A percentile compares a stretch with the other conserved stretches of the same genome.
phyloP scores from a whole-genome alignment of 1,139 yeast genomes.

The Yamadazyma friedrichii region DNA sequence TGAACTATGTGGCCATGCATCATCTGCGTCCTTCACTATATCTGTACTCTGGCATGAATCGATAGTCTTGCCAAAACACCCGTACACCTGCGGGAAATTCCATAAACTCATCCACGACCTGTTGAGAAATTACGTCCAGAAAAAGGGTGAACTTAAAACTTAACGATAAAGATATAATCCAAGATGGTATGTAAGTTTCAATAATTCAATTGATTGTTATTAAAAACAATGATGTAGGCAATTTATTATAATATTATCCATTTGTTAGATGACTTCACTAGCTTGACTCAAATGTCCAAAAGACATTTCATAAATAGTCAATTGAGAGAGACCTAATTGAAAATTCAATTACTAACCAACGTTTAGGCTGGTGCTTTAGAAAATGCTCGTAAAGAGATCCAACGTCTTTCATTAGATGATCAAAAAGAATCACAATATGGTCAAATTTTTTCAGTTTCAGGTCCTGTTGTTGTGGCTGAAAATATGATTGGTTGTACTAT shows the following conservation, averaged over 20 bases:
- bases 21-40: too few species aligned
- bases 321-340: background rate
- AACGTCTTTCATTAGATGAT: slow-evolving; percentile 81
- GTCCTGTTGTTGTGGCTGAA: slow-evolving; percentile 97
- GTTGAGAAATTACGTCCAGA: slow-evolving; percentile 3
- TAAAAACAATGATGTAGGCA: background rate
- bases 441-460: slow-evolving; percentile 88
- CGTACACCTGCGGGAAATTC: slow-evolving; percentile 4
- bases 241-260: too few species aligned
- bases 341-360: slow-evolving; percentile 13
- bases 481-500: slow-evolving; percentile 99
- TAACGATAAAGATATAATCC: background rate
- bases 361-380: slow-evolving; percentile 91
- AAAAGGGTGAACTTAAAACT: slow-evolving; percentile 2
- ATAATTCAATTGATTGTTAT: background rate
- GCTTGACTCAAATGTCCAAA: too few species aligned
- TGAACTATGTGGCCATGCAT: background rate
- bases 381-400: slow-evolving; percentile 92
- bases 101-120: slow-evolving; percentile 2
- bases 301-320: too few species aligned
- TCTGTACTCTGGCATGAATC: too few species aligned
- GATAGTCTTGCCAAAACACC: background rate
- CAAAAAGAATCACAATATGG: slow-evolving; percentile 79
- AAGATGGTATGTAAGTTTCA: slow-evolving; percentile 13
- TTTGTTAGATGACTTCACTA: too few species aligned